Percentiles rank a stretch among this genome's conserved stretches.
phyloP scores from a whole-genome alignment of 345 rosid genomes.

The Salix caprea region DNA sequence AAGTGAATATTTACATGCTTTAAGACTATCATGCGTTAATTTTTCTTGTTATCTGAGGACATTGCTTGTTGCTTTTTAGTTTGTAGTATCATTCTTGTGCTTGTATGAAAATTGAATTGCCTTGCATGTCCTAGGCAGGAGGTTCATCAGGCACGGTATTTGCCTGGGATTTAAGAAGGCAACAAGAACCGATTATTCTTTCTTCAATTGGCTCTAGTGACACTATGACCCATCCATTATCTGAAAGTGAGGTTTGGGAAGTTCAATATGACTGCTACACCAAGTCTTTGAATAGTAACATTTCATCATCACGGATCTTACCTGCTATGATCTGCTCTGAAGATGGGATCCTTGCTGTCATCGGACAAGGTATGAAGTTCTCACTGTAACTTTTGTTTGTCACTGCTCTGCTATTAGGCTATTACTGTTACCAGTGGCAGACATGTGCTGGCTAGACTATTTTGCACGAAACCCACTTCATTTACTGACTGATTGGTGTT shows the following conservation, averaged over 20 bases:
- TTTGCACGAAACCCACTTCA: not conserved
- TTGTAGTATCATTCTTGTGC: too few species aligned
- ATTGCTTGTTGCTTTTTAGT: too few species aligned
- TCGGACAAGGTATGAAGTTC: constrained; percentile 60
- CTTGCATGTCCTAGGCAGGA: constrained; percentile 52
- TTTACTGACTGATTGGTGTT: not conserved
- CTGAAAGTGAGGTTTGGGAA: constrained; percentile 93
- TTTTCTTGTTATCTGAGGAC: not conserved
- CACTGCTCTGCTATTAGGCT: not conserved
- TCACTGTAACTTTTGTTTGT: not conserved
- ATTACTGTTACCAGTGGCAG: not conserved
- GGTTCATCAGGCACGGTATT: constrained; percentile 79
- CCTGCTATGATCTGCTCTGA: constrained; percentile 88
- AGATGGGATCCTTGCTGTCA: constrained; percentile 83
- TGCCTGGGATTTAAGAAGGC: constrained; percentile 89
- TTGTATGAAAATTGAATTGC: too few species aligned
- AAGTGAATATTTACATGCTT: not conserved
- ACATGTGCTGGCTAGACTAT: not conserved
- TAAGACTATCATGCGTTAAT: not conserved
- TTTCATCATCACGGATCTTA: constrained; percentile 60
- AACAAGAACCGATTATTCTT: constrained; percentile 57
- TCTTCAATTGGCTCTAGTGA: constrained; percentile 52
- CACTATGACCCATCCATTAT: constrained; percentile 32
- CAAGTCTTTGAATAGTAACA: constrained; percentile 44
- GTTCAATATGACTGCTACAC: constrained; percentile 63